These are phyloP conservation scores for Asterophora lycoperdoides DNA, from an alignment of 768 basidiomycete genomes.

Conservation along the genomic window DNA sequence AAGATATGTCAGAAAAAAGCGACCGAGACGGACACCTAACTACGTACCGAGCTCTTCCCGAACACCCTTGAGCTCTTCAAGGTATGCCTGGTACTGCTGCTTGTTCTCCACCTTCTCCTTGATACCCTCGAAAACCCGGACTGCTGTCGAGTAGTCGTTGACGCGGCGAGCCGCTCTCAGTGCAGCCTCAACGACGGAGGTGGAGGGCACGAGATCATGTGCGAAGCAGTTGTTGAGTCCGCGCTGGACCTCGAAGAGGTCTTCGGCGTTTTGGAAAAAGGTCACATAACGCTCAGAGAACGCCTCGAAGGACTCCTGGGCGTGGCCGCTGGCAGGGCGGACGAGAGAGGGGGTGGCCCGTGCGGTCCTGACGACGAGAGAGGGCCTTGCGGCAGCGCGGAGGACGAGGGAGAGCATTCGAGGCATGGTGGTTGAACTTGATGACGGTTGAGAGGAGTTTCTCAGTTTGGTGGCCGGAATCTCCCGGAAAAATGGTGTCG, in stretches of 20 bases:
- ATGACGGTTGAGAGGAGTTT: conserved; percentile 18
- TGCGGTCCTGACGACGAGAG: conserved; percentile 32
- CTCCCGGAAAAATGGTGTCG: conserved; percentile 17
- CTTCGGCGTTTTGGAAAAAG: conserved; percentile 91
- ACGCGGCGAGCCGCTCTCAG: conserved; percentile 85
- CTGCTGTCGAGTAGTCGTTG: conserved; percentile 96
- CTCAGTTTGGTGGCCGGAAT: conserved; percentile 28
- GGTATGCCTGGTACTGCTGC: conserved; percentile 88
- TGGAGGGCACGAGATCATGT: conserved; percentile 90
- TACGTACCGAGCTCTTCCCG: conserved; percentile 85
- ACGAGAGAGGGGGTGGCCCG: conserved; percentile 39
- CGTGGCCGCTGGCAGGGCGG: conserved; percentile 56
- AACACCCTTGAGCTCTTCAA: conserved; percentile 84
- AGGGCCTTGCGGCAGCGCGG: conserved; percentile 53
- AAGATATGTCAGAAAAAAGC: neutral
- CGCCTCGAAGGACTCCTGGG: conserved; percentile 88
- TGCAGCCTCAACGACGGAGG: conserved; percentile 81
- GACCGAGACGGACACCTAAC: neutral
- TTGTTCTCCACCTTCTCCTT: conserved; percentile 98
- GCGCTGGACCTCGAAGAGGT: conserved; percentile 98
- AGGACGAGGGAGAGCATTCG: conserved; percentile 59
- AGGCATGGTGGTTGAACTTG: conserved; percentile 38
- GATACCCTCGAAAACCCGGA: conserved; percentile 93
- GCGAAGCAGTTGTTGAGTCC: conserved; percentile 99
- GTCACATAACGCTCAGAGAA: conserved; percentile 92